A percentile compares a stretch with the other conserved stretches of the same genome.
These are phyloP conservation scores for Ceraceosorus guamensis DNA, from an alignment of 1,284 basidiomycete species.

Conservation along the genomic window DNA sequence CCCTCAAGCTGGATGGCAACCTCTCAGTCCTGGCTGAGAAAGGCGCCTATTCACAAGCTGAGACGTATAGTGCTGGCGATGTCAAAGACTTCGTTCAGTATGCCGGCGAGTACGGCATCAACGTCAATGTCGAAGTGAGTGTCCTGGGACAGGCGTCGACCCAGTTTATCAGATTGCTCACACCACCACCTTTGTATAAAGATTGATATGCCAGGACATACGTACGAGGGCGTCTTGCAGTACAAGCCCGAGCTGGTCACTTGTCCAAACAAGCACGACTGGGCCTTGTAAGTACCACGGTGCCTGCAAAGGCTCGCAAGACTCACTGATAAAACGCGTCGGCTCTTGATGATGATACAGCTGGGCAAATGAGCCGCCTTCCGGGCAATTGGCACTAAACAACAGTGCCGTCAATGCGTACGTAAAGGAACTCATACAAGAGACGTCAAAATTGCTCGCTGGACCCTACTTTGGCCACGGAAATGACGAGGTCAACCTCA, in stretches of 20 bases:
- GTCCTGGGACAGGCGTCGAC: neutral
- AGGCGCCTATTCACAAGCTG: constrained; percentile 62
- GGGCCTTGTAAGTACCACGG: constrained; percentile 52
- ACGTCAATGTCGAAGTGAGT: constrained; percentile 57
- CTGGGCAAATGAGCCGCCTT: constrained; percentile 59
- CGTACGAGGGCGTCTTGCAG: constrained; percentile 58
- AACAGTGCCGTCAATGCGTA: constrained; percentile 10
- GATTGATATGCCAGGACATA: constrained; percentile 75
- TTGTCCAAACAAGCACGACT: constrained; percentile 61
- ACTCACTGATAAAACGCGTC: neutral
- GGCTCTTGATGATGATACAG: neutral
- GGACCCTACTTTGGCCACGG: constrained; percentile 67
- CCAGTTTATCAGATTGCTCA: too few species aligned
- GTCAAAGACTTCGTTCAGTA: constrained; percentile 63
- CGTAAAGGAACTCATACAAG: constrained; percentile 50
- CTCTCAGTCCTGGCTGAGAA: constrained; percentile 59
- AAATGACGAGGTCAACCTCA: constrained; percentile 70
- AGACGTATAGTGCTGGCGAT: constrained; percentile 60
- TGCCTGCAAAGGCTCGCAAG: too few species aligned
- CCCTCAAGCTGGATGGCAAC: constrained; percentile 55
- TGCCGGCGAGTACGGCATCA: constrained; percentile 69
- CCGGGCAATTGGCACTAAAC: constrained; percentile 70
- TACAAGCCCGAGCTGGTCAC: constrained; percentile 67
- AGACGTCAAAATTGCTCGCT: constrained; percentile 52
- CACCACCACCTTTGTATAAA: constrained; percentile 42